Evolutionary conservation across 208 protist genomes (phyloP).

Genomic region (Leishmania arabica): DNA sequence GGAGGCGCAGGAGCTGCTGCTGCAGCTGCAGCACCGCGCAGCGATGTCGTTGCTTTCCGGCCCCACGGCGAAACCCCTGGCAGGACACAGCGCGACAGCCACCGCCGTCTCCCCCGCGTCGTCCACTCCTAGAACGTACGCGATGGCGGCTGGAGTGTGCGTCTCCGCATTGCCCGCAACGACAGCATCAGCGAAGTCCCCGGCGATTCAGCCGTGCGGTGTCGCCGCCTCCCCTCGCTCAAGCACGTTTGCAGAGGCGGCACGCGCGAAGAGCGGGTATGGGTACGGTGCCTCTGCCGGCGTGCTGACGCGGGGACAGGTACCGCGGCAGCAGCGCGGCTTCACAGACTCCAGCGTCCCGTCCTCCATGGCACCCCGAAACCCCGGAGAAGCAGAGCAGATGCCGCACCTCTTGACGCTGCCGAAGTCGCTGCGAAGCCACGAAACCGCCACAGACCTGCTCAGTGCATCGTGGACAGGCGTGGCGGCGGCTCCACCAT

Average conservation of each 20-base stretch:
- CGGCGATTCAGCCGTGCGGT: background rate
- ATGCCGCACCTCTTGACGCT: background rate
- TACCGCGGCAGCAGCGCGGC: background rate
- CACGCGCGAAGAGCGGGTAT: background rate
- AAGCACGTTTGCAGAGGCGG: slow-evolving; percentile 7
- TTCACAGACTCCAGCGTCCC: background rate
- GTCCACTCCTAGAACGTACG: background rate
- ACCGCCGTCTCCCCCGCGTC: background rate
- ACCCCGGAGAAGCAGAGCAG: background rate
- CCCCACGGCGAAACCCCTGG: background rate
- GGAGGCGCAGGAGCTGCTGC: slow-evolving; percentile 26
- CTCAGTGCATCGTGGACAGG: background rate
- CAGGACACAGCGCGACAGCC: background rate
- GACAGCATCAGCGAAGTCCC: background rate
- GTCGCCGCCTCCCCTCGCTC: background rate
- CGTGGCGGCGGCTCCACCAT: background rate
- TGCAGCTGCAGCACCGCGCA: slow-evolving; percentile 24
- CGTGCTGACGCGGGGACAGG: background rate
- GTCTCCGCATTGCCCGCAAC: background rate
- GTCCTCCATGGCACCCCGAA: background rate
- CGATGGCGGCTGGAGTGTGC: background rate
- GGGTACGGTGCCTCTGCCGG: background rate
- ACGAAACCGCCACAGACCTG: background rate
- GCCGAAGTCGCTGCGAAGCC: background rate
- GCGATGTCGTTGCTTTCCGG: background rate